These are phyloP conservation scores for Talaromyces funiculosus DNA, from an alignment of 2,329 filamentous ascomycete species.

Conservation along the genomic window DNA sequence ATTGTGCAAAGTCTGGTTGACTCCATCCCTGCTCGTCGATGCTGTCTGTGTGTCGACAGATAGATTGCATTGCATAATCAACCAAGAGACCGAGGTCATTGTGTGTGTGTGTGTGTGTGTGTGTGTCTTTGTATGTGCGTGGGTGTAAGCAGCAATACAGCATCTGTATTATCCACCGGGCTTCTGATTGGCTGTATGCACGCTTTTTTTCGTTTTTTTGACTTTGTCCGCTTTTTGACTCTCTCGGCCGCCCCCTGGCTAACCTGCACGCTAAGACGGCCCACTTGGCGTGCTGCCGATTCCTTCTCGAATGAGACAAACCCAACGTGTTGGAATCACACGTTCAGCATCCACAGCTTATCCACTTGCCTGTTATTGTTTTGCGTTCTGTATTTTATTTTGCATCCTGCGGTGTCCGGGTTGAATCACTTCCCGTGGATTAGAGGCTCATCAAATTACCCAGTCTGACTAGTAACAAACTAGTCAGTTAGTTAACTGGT, in stretches of 20 bases:
- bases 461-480: no score
- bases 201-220: neutral
- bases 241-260: conserved; percentile 2
- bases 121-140: neutral
- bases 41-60: neutral
- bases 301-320: conserved; percentile 12
- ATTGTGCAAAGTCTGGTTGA: neutral
- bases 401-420: neutral
- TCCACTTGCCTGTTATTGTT: neutral
- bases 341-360: conserved; percentile 14
- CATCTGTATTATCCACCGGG: neutral
- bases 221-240: neutral
- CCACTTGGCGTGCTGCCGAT: conserved; percentile 4
- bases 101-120: neutral
- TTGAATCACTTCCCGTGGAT: neutral
- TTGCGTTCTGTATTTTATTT: neutral
- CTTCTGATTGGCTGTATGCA: neutral
- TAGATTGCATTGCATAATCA: neutral
- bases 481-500: no score
- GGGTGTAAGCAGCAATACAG: neutral
- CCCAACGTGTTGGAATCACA: conserved; percentile 1
- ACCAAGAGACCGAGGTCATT: neutral
- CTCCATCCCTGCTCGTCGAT: neutral
- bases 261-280: no score
- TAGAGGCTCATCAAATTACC: neutral